Base-by-base conservation (phyloP, 129 eudicot genomes). In the Centrapalus pauciflorus region DNA sequence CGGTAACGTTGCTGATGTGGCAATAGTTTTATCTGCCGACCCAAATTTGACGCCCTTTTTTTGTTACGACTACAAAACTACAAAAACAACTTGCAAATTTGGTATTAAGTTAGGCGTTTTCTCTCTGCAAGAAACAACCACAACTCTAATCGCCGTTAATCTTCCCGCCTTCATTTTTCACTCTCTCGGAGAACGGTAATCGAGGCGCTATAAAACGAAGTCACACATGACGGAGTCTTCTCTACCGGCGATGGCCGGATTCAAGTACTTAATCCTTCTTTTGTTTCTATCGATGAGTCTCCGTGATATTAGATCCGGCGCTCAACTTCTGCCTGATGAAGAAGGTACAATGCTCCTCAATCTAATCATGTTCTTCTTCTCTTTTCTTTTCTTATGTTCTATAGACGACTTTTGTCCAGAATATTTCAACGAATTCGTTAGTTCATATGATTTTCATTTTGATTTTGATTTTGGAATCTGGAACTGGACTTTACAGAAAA, bases 271-370 rank as follows among this genome's bases (percentile, higher is more conserved):
- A 32, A 21, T 62, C 51, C 24, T 69, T 62, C 2, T 76, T n/a
- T 16, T 76, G 38, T 61, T 54, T 33, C 11, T 76, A 41, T 50
- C 26, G 21, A 24, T 23, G 29, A 67, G 49, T 61, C 58, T 64
- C 32, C 23, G 56, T 56, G 76, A 52, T 21, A 38, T 51, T 19
- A 35, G 77, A 77, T 77, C 81, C 8, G 51, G 3, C 32, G 81
- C 79, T 46, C 87, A 82, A 69, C 79, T 52, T 34, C 21, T 82
- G 69, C 87, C 87, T 52, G 75, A 20, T 55, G 69, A 34, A 55
- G 81, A 77, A 77, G 81, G 81, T 77, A 40, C 69, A 2, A 6
- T 40, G 20, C 33, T 51, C 1, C 25, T 56, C 14, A 40, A 10
- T 74, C 26, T 27, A 13, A 24, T 38, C 11, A 0, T 27, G 43